These are phyloP conservation scores for Serendipita indica DNA, from an alignment of 768 basidiomycete species.

Conservation along the genomic window DNA sequence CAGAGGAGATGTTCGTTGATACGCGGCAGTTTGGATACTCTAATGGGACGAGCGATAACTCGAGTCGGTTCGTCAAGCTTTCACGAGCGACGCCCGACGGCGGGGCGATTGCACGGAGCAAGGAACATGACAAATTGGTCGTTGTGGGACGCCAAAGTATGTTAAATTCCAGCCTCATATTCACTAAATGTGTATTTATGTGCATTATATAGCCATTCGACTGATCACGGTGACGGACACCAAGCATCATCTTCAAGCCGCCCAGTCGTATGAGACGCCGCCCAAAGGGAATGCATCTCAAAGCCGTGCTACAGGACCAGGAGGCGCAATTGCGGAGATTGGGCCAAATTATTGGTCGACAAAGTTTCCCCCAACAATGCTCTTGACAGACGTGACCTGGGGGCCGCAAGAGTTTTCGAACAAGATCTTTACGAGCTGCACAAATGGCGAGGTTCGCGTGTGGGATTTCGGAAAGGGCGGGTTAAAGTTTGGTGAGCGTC, in stretches of 20 bases:
- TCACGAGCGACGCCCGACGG: background rate
- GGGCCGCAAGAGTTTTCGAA: slow-evolving; percentile 1
- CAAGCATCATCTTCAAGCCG: background rate
- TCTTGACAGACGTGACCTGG: background rate
- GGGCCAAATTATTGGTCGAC: background rate
- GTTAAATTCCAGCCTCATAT: background rate
- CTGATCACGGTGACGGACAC: background rate
- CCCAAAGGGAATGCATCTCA: background rate
- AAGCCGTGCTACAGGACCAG: background rate
- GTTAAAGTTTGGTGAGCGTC: slow-evolving; percentile 2
- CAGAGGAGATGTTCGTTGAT: background rate
- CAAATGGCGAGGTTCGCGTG: background rate
- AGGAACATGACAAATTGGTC: background rate
- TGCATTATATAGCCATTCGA: background rate
- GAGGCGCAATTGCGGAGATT: background rate
- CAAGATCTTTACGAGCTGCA: background rate
- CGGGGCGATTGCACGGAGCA: background rate
- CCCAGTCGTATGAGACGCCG: background rate
- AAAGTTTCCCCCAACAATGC: background rate
- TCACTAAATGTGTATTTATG: background rate
- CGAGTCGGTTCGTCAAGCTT: background rate
- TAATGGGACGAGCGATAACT: background rate
- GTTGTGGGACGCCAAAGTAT: background rate
- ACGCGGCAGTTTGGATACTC: background rate
- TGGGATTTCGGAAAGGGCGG: background rate